Evolutionary conservation across 2,329 filamentous ascomycete genomes (phyloP), one percentile per base, ranked within the genome.

Genomic region (Penicillium carneum): DNA sequence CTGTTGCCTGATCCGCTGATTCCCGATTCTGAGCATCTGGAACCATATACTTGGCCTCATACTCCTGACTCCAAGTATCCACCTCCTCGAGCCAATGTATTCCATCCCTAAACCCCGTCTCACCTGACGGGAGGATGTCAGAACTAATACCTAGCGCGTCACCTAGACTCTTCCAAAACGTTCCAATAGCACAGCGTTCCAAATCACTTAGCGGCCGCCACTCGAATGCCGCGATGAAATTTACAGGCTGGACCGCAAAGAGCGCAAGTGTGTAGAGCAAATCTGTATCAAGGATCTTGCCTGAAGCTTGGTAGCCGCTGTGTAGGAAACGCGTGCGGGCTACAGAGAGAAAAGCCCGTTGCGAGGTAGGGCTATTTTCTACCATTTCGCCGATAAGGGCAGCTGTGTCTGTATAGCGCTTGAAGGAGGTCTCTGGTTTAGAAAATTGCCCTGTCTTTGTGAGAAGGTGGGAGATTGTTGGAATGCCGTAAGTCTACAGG

Each of bases 111-210:
- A 82, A 85, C 0, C 79, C 81, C 0, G 66, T 69, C 38, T 69
- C 63, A 1, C 65, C 68, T 0, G 79, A 82, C 0, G 80, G 80
- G 18, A 87, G 75, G 0, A 63, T 70, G 1, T 76, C 74, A 49
- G 80, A 85, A 2, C 77, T 76, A 57, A 93, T 90, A 0, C 82
- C 83, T 86, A 93, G 89, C 55, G 86, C 85, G 67, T 92, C 87
- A 12, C 89, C 90, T n/a, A 91, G 77, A 55, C 82, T 82, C 75
- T 90, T 90, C 90, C 89, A 92, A 70, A 90, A 87, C 0, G 86
- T 87, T n/a, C 85, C 87, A 34, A 88, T 76, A 0, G 89, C 90
- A 63, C 88, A 90, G 11, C 81, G 74, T 74, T 93, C 91, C 76
- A 93, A 81, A 0, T 88, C 85, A 14, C 84, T 88, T 20, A 91